Evolutionary conservation across 2,329 filamentous ascomycete genomes (phyloP), one percentile per base, ranked within the genome.

Genomic region (Epichloe sibirici): DNA sequence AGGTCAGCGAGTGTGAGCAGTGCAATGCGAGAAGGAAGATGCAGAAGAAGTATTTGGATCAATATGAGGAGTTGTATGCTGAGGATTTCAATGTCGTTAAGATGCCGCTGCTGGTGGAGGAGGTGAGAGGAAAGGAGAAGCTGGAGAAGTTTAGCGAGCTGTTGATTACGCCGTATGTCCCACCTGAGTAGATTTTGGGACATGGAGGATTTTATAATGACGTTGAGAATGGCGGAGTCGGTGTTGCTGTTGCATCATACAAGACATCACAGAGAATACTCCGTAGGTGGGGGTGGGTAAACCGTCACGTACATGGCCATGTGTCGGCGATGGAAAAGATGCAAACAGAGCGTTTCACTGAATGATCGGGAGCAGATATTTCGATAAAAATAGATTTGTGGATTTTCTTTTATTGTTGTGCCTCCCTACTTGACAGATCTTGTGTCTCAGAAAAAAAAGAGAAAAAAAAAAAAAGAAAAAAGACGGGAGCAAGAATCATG

Each of bases 21-120:
- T 98, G 93, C 72, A 95, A 90, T 66, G 87, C 93, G 45, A 77
- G 93, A 58, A 78, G 90, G 64, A 94, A 94, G 76, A 98, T 98
- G 93, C 93, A 98, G 77, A 93, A 90, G 77, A 98, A 98, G 75
- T 98, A 98, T 67, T 78, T 98, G 44, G 90, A 97, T 66, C 91
- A 98, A 76, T 97, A 97, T 63, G 90, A 95, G 71, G 93, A 98
- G 74, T 73, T 98, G 54, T 98, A 98, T 67, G 90, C 96, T 65
- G 93, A 98, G 69, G 70, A 72, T 55, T 98, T 98, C 74, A 95
- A 98, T 66, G 90, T 98, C 40, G 91, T 98, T 60, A 91, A 91
- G 77, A 97, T 98, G 90, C 93, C 93, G 39, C 71, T 98, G 63
- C 73, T 98, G 55, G 88, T 95, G 1, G 91, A 98, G 69, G 93